Base-by-base conservation (phyloP, 139 green algal species). In the Chlamydomonas applanata region DNA sequence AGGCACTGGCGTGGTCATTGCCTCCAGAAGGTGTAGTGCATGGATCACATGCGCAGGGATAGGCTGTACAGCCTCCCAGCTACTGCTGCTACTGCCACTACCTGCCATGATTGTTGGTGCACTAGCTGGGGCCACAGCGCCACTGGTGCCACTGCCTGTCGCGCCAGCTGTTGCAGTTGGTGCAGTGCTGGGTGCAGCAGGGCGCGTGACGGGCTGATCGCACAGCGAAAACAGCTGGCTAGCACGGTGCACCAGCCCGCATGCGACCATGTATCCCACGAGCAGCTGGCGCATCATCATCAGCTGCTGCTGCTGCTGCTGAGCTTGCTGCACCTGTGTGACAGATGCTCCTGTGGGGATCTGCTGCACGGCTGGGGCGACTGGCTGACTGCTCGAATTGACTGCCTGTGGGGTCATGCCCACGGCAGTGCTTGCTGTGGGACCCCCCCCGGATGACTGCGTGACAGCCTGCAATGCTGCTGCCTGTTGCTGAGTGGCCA, bases 161-260 rank as follows among this genome's bases (percentile, higher is more conserved):
- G 22, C 34, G 45, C n/a, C 36, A 63, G 4, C 33, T 20, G 24
- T 45, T 66, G 49, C 29, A 36, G 32, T 35, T 34, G 45, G 45
- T 40, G 62, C n/a, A 20, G 49, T 9, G 5, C 63, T 57, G 54
- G n/a, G 27, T 29, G 33, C 20, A 19, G 30, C 61, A 53, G 33
- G 20, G 62, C 59, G 59, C 17, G 20, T 45, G 60, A 73, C 40
- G 0, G 82, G 79, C 59, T 79, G 78, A 74, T 91, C 85, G 71
- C 87, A 88, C 62, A 91, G 72, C n/a, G 62, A 82, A 76, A 91
- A 90, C 20, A 86, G 76, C 68, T 88, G 80, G 9, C 69, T 73
- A 3, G 85, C 49, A n/a, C 83, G 74, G 46, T 82, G 74, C 44
- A 90, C 68, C 13, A 88, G 57, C 44, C 87, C 87, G 57, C 71